These are phyloP conservation scores for Penicillium sp. DNA, from an alignment of 2,329 filamentous ascomycete genomes.

Conservation along the genomic window DNA sequence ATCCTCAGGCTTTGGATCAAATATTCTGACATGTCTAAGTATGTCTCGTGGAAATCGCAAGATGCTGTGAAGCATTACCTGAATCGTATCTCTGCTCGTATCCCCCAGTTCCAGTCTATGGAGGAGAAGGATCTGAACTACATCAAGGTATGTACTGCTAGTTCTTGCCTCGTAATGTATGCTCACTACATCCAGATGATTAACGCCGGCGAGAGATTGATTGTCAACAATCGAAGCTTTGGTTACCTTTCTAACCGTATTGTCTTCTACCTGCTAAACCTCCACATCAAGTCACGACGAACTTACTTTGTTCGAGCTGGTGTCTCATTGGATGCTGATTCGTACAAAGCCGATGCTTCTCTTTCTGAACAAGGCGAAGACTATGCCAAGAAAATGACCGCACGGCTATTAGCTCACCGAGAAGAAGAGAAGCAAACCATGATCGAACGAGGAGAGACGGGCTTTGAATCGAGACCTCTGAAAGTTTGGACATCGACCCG, in stretches of 20 bases:
- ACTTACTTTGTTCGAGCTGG: constrained; percentile 92
- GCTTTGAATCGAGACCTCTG: constrained; percentile 73
- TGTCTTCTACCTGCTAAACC: constrained; percentile 95
- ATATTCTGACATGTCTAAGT: constrained; percentile 46
- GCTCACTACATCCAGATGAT: constrained; percentile 66
- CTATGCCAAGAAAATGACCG: constrained; percentile 84
- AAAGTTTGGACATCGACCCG: constrained; percentile 95
- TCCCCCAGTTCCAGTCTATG: constrained; percentile 97
- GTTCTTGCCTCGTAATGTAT: neutral
- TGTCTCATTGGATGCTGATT: constrained; percentile 82
- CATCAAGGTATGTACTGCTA: constrained; percentile 63
- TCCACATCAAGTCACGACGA: constrained; percentile 92
- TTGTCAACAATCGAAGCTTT: constrained; percentile 96
- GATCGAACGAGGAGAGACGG: constrained; percentile 67
- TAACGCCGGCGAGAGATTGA: constrained; percentile 88
- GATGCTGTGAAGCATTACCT: constrained; percentile 93
- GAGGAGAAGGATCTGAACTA: constrained; percentile 91
- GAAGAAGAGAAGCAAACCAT: constrained; percentile 74
- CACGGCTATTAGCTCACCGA: constrained; percentile 78
- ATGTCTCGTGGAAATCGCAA: constrained; percentile 85
- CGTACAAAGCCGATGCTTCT: constrained; percentile 86
- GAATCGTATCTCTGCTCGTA: constrained; percentile 83
- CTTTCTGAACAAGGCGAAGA: constrained; percentile 76
- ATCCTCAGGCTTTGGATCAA: neutral
- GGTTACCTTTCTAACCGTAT: constrained; percentile 96